Evolutionary conservation across 495 filamentous ascomycete genomes (phyloP).

Genomic region (Aspergillus asperescens): DNA sequence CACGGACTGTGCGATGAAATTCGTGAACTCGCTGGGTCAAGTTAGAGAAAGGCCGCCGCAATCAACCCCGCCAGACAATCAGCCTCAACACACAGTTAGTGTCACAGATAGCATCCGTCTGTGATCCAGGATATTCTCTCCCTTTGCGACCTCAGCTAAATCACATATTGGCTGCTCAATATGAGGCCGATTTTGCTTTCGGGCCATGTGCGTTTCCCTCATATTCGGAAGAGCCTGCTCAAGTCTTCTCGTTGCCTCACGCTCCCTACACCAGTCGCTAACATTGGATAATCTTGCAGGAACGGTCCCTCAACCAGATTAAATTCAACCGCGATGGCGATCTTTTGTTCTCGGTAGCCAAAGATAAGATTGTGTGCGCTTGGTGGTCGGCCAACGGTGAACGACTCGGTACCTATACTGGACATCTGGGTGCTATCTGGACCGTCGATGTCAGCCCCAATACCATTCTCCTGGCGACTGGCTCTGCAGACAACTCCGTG

Average conservation of each 20-base stretch:
- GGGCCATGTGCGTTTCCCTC: constrained; percentile 66
- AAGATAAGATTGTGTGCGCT: constrained; percentile 93
- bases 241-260: constrained; percentile 13
- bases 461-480: constrained; percentile 86
- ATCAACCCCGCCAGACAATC: constrained; percentile 37
- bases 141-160: constrained; percentile 12
- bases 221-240: background rate
- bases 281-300: constrained; percentile 40
- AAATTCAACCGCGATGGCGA: constrained; percentile 97
- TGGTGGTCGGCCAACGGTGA: constrained; percentile 95
- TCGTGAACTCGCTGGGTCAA: constrained; percentile 38
- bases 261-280: constrained; percentile 20
- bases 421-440: constrained; percentile 97
- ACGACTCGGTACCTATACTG: constrained; percentile 90
- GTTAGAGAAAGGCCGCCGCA: constrained; percentile 33
- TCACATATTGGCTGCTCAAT: constrained; percentile 24
- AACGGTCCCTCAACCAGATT: constrained; percentile 97
- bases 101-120: constrained; percentile 19
- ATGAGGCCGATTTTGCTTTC: constrained; percentile 96
- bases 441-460: constrained; percentile 96
- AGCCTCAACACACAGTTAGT: constrained; percentile 22
- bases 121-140: constrained; percentile 16
- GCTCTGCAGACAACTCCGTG: constrained; percentile 96
- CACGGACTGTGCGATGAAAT: constrained; percentile 47
- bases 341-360: constrained; percentile 92